Evolutionary conservation across 129 eudicot genomes (phyloP), one percentile per base, ranked within the genome.

Genomic region (Helianthus annuus): DNA sequence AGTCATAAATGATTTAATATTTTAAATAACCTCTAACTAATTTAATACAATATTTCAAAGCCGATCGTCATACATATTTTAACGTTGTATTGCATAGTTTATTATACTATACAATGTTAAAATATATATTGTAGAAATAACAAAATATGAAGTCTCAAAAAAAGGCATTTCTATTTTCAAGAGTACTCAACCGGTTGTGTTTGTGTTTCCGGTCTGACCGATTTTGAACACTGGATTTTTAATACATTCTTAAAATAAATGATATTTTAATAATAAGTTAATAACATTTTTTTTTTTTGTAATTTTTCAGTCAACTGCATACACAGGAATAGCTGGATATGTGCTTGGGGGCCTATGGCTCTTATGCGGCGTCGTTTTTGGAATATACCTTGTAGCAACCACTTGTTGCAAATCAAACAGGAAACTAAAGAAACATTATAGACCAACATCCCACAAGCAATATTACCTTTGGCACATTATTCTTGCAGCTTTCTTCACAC

Each of bases 311-410:
- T 92, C 98, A 17, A 89, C 90, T 4, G 86, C 78, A 19, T 92
- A 74, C 56, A 92, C 98, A 42, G 98, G 98, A 27, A 80, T 89
- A 66, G 71, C 59, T 22, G 98, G 98, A 67, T 92, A 83, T 76
- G 84, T 69, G 65, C 73, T 89, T 55, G 96, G 87, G 53, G 86
- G 76, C 48, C 6, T 85, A 46, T 92, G 96, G 92, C 87, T 92
- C 48, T 72, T 92, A 45, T 65, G 87, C 68, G 96, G 96, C 29
- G 32, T 83, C 16, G 81, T 82, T 16, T 87, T 79, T 69, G 91
- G 84, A 34, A 29, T 69, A 16, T 89, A n/a, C 62, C 84, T 83
- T 61, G 40, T 86, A n/a, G 83, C 71, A 55, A 84, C 67, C 55
- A 82, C 34, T 55, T 85, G 94, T 71, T 80, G 76, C 75, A 76